Base-by-base conservation (phyloP, 106 monocot genomes). In the Triglochin maritima region DNA sequence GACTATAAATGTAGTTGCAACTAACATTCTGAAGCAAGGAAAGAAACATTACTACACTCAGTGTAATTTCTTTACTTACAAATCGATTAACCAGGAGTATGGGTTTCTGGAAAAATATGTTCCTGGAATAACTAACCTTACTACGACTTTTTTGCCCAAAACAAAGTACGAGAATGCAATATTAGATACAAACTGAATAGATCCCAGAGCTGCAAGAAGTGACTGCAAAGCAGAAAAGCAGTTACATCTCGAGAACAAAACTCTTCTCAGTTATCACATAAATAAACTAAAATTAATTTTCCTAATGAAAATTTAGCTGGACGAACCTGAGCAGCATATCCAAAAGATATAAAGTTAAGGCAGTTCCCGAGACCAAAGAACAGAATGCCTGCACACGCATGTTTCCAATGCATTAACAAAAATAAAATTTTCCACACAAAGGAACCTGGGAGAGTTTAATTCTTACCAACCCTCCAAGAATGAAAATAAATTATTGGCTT, bases 161-260 rank as follows among this genome's bases (percentile, higher is more conserved):
- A 96, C 90, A 79, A 96, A 96, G 80, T 91, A 96, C 63, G 96
- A 71, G 83, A 96, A 96, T 69, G 84, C 86, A 72, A 96, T 91
- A 67, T 96, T 96, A 62, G 96, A 96, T 68, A 96, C 72, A 77
- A 96, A 96, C 53, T 96, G 96, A 59, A 96, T 74, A 12, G 96
- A 96, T 49, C 96, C 96, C 72, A 96, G 74, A 69, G 96, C 96
- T 61, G 96, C 96, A 77, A 96, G 96, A 77, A 96, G 83, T 57
- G 96, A 96, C 96, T 91, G 83, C 84, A 84, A 78, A 44, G 57
- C 66, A 71, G 54, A 44, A 53, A 43, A 68, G n/a, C 42, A 14
- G 12, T 59, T 44, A 59, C 7, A 3, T 46, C 9, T 63, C 45
- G 4, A 46, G 46, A 46, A 46, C 12, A 10, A 63, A 63, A 63